Percentiles rank a stretch among this genome's conserved stretches.
Evolutionary conservation across 768 basidiomycete genomes (phyloP).

Genomic region (Collybia nuda): DNA sequence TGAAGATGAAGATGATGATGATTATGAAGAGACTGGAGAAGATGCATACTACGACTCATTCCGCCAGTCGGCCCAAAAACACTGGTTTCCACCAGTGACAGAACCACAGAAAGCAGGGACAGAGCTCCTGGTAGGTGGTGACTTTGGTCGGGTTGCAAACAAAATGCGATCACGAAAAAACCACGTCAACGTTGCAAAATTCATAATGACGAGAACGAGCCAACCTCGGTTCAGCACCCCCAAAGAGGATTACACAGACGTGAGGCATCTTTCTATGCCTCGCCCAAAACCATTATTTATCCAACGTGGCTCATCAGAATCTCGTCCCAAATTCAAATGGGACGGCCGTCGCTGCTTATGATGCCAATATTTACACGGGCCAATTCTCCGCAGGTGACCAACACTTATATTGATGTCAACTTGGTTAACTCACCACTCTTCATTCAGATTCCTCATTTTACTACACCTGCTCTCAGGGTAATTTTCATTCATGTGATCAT

Average conservation of each 20-base stretch:
- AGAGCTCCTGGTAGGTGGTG: slow-evolving; percentile 69
- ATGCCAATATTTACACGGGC: slow-evolving; percentile 78
- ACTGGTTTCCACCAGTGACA: slow-evolving; percentile 37
- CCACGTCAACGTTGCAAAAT: slow-evolving; percentile 46
- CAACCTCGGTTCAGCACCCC: slow-evolving; percentile 28
- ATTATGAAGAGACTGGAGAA: slow-evolving; percentile 29
- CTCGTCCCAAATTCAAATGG: slow-evolving; percentile 80
- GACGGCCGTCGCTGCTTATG: slow-evolving; percentile 73
- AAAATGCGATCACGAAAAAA: slow-evolving; percentile 45
- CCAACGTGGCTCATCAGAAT: slow-evolving; percentile 45
- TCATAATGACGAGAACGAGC: slow-evolving; percentile 42
- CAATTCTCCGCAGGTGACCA: slow-evolving; percentile 73
- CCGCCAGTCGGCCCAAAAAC: slow-evolving; percentile 1
- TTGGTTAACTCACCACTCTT: slow-evolving; percentile 5
- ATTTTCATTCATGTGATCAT: slow-evolving; percentile 1
- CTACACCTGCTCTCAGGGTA: slow-evolving; percentile 89
- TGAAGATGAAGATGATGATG: slow-evolving; percentile 26
- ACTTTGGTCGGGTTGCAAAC: slow-evolving; percentile 69
- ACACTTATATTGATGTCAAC: background rate
- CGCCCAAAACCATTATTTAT: slow-evolving; percentile 4
- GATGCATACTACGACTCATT: slow-evolving; percentile 37
- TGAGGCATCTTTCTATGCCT: slow-evolving; percentile 29
- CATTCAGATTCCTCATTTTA: slow-evolving; percentile 81
- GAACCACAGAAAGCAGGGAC: slow-evolving; percentile 66
- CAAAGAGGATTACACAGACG: slow-evolving; percentile 57